These are phyloP conservation scores for Ogataea allantospora DNA, from an alignment of 805 yeast genomes.

Conservation along the genomic window DNA sequence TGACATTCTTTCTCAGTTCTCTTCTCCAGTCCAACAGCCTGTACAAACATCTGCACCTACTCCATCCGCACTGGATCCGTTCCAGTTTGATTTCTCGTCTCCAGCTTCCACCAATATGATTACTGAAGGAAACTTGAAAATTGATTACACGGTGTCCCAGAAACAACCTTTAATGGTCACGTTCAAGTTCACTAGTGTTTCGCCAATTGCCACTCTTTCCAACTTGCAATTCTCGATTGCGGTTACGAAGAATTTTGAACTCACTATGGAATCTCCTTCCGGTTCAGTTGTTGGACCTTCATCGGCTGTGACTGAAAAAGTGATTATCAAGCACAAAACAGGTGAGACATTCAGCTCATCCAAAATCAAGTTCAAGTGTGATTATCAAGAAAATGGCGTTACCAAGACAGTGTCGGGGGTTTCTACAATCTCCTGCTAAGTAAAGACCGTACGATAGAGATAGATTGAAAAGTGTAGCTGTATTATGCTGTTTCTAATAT, in stretches of 20 bases:
- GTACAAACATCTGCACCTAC: constrained; percentile 7
- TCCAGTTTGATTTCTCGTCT: constrained; percentile 33
- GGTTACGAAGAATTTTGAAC: constrained; percentile 33
- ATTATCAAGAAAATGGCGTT: constrained; percentile 49
- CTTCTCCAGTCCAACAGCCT: constrained; percentile 16
- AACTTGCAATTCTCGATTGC: constrained; percentile 34
- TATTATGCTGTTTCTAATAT: constrained; percentile 10
- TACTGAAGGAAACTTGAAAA: constrained; percentile 22
- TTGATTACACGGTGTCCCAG: constrained; percentile 25
- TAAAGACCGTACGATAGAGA: constrained; percentile 5
- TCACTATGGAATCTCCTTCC: constrained; percentile 29
- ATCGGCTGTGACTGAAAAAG: constrained; percentile 28
- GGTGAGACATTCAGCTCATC: constrained; percentile 26
- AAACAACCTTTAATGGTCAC: constrained; percentile 21
- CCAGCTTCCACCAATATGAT: constrained; percentile 13
- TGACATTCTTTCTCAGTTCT: constrained; percentile 18
- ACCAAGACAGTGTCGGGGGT: constrained; percentile 59
- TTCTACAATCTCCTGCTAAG: constrained; percentile 23
- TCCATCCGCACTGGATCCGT: constrained; percentile 31
- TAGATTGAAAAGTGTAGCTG: constrained; percentile 9
- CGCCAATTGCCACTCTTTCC: constrained; percentile 53
- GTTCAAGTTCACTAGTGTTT: constrained; percentile 26
- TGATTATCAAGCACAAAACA: constrained; percentile 21
- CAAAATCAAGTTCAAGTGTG: constrained; percentile 75
- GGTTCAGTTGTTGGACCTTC: constrained; percentile 17